These are phyloP conservation scores for Logfia minima DNA, from an alignment of 129 eudicot species.

Conservation along the genomic window DNA sequence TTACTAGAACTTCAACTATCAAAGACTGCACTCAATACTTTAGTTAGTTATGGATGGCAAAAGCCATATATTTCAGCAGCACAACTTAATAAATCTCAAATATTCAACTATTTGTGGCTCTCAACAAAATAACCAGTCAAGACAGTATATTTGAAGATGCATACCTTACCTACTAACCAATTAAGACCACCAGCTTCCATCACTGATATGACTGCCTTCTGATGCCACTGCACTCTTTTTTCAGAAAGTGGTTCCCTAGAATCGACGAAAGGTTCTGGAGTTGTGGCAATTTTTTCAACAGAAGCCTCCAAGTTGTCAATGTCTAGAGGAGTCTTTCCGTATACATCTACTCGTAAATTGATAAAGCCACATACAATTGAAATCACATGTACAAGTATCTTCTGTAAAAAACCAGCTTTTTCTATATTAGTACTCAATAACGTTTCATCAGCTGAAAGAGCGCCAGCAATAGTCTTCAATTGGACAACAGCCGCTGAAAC, in stretches of 20 bases:
- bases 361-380: conserved; percentile 68
- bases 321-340: conserved; percentile 44
- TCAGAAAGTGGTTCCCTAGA: conserved; percentile 51
- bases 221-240: conserved; percentile 66
- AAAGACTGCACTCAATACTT: conserved; percentile 12
- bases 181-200: conserved; percentile 99
- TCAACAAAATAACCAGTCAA: conserved; percentile 20
- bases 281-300: conserved; percentile 41
- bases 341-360: conserved; percentile 46
- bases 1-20: conserved; percentile 12
- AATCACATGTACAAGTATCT: conserved; percentile 73
- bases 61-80: conserved; percentile 1
- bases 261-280: conserved; percentile 41
- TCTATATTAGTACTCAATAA: conserved; percentile 51
- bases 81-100: conserved; percentile 1
- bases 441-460: conserved; percentile 67
- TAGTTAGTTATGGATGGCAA: neutral
- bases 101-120: conserved; percentile 19
- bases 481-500: conserved; percentile 92
- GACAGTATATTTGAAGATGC: conserved; percentile 50
- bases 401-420: conserved; percentile 58
- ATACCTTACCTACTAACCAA: conserved; percentile 99
- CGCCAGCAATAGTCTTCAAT: conserved; percentile 76
- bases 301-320: conserved; percentile 41
- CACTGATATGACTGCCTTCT: conserved; percentile 76